A percentile compares a stretch with the other conserved stretches of the same genome.
These are phyloP conservation scores for Rugosomyces carneus DNA, from an alignment of 1,284 basidiomycete species.

Conservation along the genomic window DNA sequence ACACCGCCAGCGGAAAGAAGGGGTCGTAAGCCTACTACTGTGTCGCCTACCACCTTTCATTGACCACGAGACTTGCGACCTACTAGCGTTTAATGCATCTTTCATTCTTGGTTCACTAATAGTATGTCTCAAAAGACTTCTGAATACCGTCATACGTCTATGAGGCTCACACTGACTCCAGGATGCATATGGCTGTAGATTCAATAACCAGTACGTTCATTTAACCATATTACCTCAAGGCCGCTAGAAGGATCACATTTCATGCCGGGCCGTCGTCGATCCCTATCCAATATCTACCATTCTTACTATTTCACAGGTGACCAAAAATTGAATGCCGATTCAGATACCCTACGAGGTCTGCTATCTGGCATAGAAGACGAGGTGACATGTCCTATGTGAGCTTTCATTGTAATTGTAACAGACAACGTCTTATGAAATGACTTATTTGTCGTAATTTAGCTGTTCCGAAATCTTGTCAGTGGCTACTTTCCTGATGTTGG, in stretches of 20 bases:
- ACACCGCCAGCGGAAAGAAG: background rate
- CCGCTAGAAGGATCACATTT: too few relatives aligned
- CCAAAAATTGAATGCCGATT: conserved; percentile 28
- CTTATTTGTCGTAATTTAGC: conserved; percentile 23
- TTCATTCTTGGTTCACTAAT: background rate
- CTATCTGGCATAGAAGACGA: conserved; percentile 43
- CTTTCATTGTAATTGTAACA: conserved; percentile 12
- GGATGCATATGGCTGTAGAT: background rate
- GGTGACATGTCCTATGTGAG: conserved; percentile 51
- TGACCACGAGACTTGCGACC: background rate
- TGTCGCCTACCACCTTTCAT: background rate
- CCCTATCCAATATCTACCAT: too few relatives aligned
- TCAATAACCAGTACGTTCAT: background rate
- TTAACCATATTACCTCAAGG: background rate
- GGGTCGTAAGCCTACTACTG: conserved; percentile 3
- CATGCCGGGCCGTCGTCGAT: too few relatives aligned
- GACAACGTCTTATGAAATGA: conserved; percentile 5
- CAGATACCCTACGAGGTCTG: conserved; percentile 18
- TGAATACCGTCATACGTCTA: background rate
- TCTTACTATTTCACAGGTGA: too few relatives aligned
- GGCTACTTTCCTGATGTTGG: background rate
- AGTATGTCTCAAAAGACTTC: background rate
- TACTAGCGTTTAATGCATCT: background rate
- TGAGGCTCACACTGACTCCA: background rate
- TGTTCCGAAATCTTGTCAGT: conserved; percentile 52